These are phyloP conservation scores for Ophiostoma ulmi DNA, from an alignment of 2,329 filamentous ascomycete genomes.

Conservation along the genomic window DNA sequence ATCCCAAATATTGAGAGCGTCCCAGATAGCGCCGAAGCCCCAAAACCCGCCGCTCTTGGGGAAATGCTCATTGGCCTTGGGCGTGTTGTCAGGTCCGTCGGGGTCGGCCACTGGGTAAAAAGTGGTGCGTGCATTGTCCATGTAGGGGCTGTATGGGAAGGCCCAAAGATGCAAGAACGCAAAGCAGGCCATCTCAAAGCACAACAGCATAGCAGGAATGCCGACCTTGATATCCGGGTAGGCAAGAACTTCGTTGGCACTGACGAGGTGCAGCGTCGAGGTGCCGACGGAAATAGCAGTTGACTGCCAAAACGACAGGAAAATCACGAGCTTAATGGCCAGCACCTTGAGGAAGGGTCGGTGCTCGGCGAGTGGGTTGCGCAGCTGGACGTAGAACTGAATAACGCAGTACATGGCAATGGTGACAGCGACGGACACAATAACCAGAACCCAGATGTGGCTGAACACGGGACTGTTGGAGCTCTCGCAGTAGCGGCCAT, in stretches of 20 bases:
- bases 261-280: slow-evolving; percentile 57
- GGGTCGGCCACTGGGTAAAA: slow-evolving; percentile 46
- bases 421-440: slow-evolving; percentile 67
- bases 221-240: slow-evolving; percentile 76
- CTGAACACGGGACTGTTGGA: slow-evolving; percentile 72
- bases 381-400: slow-evolving; percentile 79
- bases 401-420: slow-evolving; percentile 86
- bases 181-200: slow-evolving; percentile 81
- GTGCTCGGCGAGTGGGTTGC: slow-evolving; percentile 61
- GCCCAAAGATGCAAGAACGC: slow-evolving; percentile 74
- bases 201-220: slow-evolving; percentile 71
- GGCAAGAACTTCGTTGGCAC: slow-evolving; percentile 56
- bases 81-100: slow-evolving; percentile 38
- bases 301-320: slow-evolving; percentile 83
- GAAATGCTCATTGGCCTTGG: slow-evolving; percentile 41
- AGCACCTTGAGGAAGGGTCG: slow-evolving; percentile 73
- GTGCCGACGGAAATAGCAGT: slow-evolving; percentile 48
- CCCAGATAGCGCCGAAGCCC: slow-evolving; percentile 67
- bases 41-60: slow-evolving; percentile 60
- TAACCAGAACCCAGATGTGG: slow-evolving; percentile 71
- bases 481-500: slow-evolving; percentile 68
- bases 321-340: slow-evolving; percentile 86
- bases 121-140: slow-evolving; percentile 38
- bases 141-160: slow-evolving; percentile 72
- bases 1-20: slow-evolving; percentile 78